A percentile compares a stretch with the other conserved stretches of the same genome.
Evolutionary conservation across 2,329 filamentous ascomycete genomes (phyloP).

Genomic region (Neospermospora avenae): DNA sequence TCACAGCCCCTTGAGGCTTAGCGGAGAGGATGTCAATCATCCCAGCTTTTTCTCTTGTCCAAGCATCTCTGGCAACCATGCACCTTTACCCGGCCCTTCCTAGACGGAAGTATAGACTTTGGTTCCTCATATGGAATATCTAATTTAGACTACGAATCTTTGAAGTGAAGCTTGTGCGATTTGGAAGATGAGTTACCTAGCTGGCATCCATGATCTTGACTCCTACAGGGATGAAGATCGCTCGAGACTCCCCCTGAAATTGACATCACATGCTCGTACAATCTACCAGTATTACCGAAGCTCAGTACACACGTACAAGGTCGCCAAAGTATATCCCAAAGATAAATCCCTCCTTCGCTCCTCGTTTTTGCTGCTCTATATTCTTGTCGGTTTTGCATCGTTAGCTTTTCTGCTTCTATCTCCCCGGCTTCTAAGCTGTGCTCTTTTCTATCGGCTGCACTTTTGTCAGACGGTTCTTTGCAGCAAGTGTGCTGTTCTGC

Average conservation of each 20-base stretch:
- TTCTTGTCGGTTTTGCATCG: not conserved
- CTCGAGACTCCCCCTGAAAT: not conserved
- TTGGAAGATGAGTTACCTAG: not conserved
- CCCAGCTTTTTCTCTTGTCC: not conserved
- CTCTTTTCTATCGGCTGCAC: too few relatives aligned
- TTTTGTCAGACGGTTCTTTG: not conserved
- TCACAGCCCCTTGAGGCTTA: not conserved
- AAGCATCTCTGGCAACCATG: not conserved
- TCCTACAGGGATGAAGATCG: not conserved
- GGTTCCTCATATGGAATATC: not conserved
- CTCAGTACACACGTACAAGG: not conserved
- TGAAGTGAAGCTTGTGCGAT: not conserved
- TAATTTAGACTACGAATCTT: not conserved
- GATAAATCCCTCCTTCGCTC: not conserved
- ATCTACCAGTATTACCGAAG: constrained; percentile 17
- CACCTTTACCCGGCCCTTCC: not conserved
- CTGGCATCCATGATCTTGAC: not conserved
- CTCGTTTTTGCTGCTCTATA: not conserved
- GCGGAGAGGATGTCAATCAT: not conserved
- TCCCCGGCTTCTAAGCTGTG: not conserved
- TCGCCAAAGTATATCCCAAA: not conserved
- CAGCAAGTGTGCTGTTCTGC: not conserved
- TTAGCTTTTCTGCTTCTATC: not conserved
- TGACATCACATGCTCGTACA: not conserved
- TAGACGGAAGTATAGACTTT: not conserved